Evolutionary conservation across 2,329 filamentous ascomycete genomes (phyloP).

Genomic region (Didymella glomerata): DNA sequence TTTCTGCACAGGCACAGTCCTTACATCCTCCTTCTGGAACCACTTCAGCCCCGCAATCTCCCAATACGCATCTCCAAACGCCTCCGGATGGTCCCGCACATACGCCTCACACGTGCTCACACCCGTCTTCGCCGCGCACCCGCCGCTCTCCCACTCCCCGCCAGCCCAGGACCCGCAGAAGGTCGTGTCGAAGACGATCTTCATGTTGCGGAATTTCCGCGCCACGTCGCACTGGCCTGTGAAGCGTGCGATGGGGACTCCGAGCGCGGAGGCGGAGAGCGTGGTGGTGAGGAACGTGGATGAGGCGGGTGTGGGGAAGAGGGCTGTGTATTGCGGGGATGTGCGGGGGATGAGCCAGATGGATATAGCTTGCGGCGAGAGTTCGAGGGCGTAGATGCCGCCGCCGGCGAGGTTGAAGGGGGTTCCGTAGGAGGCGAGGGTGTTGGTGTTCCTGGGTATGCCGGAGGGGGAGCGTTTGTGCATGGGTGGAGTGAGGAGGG

Average conservation of each 20-base stretch:
- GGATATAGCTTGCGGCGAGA: not conserved
- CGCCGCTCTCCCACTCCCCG: not conserved
- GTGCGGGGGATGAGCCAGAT: not conserved
- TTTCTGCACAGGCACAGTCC: not conserved
- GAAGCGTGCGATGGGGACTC: not conserved
- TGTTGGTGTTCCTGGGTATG: too few relatives aligned
- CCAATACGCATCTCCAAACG: constrained; percentile 47
- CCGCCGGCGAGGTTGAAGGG: not conserved
- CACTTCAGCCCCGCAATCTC: constrained; percentile 44
- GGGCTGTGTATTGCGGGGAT: not conserved
- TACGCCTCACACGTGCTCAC: constrained; percentile 56
- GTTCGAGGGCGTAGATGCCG: not conserved
- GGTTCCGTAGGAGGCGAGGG: not conserved
- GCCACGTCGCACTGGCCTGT: not conserved
- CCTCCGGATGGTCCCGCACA: constrained; percentile 42
- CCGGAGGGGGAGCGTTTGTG: not conserved
- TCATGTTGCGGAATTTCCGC: constrained; percentile 5
- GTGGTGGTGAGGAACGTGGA: not conserved
- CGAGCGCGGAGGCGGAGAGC: not conserved
- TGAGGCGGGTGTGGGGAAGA: not conserved
- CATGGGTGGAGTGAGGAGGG: not conserved
- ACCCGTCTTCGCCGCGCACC: constrained; percentile 48
- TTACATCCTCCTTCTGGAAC: constrained; percentile 35
- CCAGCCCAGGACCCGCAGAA: not conserved
- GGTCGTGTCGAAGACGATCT: constrained; percentile 57